Conservation (phyloP, 352 stramenopile genomes). For the Globisporangium viniferum region DNA sequence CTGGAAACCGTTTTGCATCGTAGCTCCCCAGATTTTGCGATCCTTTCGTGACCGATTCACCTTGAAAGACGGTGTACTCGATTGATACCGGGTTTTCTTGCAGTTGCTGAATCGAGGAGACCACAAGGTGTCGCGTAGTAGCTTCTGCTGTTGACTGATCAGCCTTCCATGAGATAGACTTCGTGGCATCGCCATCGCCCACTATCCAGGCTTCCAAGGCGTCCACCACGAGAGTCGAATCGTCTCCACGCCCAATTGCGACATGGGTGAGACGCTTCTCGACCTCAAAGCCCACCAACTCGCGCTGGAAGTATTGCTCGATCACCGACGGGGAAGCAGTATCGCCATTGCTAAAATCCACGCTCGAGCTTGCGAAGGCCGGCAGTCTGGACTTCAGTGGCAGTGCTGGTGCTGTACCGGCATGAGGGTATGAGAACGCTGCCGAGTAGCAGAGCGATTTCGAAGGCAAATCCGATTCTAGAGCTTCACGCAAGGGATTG, state of each 20-base stretch:
- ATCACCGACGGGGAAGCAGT: not conserved
- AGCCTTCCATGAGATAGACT: not conserved
- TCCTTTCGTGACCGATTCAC: not conserved
- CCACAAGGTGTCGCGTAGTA: not conserved
- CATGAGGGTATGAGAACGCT: conserved; percentile 26
- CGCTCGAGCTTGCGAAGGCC: not conserved
- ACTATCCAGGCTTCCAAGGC: conserved; percentile 13
- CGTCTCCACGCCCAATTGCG: not conserved
- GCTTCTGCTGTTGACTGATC: not conserved
- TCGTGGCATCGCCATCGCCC: not conserved
- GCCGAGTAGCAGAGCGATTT: conserved; percentile 31
- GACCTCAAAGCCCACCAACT: conserved; percentile 1
- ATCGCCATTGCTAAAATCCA: not conserved
- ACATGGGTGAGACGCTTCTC: conserved; percentile 7
- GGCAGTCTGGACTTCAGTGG: not conserved
- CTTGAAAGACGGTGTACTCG: conserved; percentile 1
- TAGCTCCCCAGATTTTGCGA: not conserved
- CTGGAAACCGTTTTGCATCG: not conserved
- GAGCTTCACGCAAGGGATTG: conserved; percentile 4
- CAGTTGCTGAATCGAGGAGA: not conserved
- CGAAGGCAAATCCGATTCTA: not conserved
- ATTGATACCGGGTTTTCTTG: too few relatives aligned
- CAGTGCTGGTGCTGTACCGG: not conserved
- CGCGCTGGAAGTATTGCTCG: conserved; percentile 1
- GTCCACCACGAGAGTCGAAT: not conserved